These are phyloP conservation scores for Fusarium multiceps DNA, from an alignment of 2,329 filamentous ascomycete species.

Conservation along the genomic window DNA sequence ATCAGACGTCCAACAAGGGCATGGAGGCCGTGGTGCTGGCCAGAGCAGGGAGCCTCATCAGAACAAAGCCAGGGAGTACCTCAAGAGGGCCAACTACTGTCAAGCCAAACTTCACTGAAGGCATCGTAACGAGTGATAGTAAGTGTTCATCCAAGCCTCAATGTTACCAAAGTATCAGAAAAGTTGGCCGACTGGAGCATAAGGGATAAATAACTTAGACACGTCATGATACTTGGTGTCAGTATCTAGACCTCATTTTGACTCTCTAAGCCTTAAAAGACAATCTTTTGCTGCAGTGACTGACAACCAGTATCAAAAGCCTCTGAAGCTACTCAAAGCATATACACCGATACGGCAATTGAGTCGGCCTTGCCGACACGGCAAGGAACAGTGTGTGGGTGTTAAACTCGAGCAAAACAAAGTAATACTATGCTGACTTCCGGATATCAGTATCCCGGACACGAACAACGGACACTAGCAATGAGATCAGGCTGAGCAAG, in stretches of 20 bases:
- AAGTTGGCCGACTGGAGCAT: not conserved
- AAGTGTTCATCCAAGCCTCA: not conserved
- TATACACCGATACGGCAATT: not conserved
- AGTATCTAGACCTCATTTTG: not conserved
- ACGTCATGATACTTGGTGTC: not conserved
- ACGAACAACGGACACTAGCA: conserved; percentile 35
- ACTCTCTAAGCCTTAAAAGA: not conserved
- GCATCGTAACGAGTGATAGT: not conserved
- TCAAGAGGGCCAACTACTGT: not conserved
- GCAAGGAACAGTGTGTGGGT: conserved; percentile 34
- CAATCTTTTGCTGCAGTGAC: not conserved
- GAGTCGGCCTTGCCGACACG: conserved; percentile 4
- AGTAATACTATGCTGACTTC: conserved; percentile 5
- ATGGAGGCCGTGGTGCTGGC: conserved; percentile 59
- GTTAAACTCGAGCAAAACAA: not conserved
- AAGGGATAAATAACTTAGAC: not conserved
- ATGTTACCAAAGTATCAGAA: not conserved
- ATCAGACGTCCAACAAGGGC: conserved; percentile 55
- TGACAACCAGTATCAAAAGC: conserved; percentile 11
- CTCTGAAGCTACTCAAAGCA: not conserved
- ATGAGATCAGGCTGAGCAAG: conserved; percentile 51
- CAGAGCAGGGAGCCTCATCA: conserved; percentile 55
- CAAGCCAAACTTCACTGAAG: not conserved
- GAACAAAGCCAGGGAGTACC: conserved; percentile 3
- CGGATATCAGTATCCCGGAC: conserved; percentile 31